A percentile compares a stretch with the other conserved stretches of the same genome.
These are phyloP conservation scores for Lojkania enalia DNA, from an alignment of 2,329 filamentous ascomycete genomes.

Conservation along the genomic window DNA sequence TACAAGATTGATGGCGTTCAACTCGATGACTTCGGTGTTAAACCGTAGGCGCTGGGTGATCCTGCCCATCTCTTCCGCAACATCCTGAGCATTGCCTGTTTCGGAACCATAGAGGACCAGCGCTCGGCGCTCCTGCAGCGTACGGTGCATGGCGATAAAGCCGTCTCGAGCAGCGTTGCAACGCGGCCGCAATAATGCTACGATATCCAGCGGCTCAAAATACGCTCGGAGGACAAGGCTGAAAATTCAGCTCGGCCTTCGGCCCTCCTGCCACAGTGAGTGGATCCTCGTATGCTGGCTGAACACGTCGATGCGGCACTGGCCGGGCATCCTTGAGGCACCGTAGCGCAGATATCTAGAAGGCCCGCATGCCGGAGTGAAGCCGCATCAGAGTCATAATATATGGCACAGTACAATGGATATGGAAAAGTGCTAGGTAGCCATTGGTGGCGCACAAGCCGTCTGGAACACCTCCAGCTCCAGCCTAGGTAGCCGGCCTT, in stretches of 20 bases:
- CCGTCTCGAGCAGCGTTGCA: no score
- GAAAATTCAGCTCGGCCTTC: slow-evolving; percentile 1
- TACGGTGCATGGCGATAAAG: slow-evolving; percentile 5
- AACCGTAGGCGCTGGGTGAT: slow-evolving; percentile 79
- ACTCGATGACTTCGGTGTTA: slow-evolving; percentile 71
- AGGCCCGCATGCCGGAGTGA: slow-evolving; percentile 14
- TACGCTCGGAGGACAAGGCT: not conserved
- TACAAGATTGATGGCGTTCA: slow-evolving; percentile 77
- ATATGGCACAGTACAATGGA: no score
- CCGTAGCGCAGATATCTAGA: slow-evolving; percentile 20
- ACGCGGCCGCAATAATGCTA: no score
- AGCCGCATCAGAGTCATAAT: slow-evolving; percentile 13
- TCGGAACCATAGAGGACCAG: slow-evolving; percentile 92
- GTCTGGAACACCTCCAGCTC: no score
- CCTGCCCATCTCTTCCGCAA: slow-evolving; percentile 80
- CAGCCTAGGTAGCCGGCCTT: no score
- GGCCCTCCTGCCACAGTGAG: not conserved
- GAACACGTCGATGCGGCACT: slow-evolving; percentile 31
- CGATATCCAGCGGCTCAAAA: not conserved
- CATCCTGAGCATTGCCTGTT: slow-evolving; percentile 90
- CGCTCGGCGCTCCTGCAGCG: slow-evolving; percentile 48
- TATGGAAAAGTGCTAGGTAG: no score
- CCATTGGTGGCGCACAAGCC: no score
- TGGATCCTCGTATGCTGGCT: slow-evolving; percentile 4
- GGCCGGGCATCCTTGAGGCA: slow-evolving; percentile 25